Conservation (phyloP, 352 stramenopile species). For the Phytophthora idaei region DNA sequence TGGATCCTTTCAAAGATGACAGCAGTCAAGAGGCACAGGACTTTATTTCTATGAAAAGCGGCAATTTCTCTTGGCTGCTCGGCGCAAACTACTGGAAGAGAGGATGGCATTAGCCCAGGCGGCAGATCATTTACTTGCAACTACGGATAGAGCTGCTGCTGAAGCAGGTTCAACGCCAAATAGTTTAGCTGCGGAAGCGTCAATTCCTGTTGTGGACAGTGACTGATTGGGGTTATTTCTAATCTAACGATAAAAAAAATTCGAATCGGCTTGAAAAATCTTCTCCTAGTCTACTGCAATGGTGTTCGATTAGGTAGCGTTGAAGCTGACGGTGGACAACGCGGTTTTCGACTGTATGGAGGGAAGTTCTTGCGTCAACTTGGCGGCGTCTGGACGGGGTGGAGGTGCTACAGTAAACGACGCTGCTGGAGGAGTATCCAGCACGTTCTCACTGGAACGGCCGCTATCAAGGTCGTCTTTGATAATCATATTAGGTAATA, state of each 20-base stretch:
- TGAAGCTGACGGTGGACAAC: neutral
- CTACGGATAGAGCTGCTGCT: too few relatives aligned
- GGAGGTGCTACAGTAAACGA: neutral
- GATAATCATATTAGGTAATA: neutral
- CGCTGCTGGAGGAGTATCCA: neutral
- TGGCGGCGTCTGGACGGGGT: neutral
- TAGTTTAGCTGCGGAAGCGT: too few relatives aligned
- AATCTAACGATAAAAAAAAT: too few relatives aligned
- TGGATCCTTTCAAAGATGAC: neutral
- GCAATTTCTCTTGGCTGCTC: neutral
- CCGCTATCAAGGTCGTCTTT: neutral
- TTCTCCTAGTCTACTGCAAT: neutral
- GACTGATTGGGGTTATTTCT: too few relatives aligned
- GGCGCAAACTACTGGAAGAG: neutral
- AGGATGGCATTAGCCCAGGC: too few relatives aligned
- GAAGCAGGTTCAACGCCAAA: too few relatives aligned
- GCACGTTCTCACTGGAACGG: neutral
- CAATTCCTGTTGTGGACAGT: too few relatives aligned
- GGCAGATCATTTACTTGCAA: too few relatives aligned
- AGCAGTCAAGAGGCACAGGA: neutral
- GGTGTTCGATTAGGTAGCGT: neutral
- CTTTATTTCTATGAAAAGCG: neutral
- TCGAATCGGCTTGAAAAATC: too few relatives aligned
- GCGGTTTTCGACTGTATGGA: neutral
- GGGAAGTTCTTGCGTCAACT: neutral